Evolutionary conservation across 1,284 basidiomycete genomes (phyloP), one percentile per base, ranked within the genome.

Genomic region (Cryptococcus sp.): DNA sequence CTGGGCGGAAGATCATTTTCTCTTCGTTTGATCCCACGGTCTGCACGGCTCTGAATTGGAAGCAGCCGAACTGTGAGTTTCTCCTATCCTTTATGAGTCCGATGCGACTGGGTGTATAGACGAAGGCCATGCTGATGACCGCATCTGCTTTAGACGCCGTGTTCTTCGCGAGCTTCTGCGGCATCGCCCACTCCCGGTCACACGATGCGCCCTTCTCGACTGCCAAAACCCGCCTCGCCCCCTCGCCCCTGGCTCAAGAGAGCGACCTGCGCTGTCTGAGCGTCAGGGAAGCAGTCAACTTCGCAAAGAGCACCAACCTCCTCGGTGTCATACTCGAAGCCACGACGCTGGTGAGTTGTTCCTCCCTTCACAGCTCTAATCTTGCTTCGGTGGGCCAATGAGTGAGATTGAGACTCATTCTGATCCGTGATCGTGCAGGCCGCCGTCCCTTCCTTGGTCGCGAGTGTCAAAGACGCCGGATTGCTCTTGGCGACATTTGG

Each of bases 241-340:
- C 80, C 1, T 77, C 79, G 15, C 71, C 76, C 8, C 19, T 54
- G 8, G 76, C 80, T 13, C 70, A 78, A 58, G 81, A 82, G 67
- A 76, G 78, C 13, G 84, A 85, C 69, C 69, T 81, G 52, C 66
- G 83, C 25, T 88, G 78, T 80, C 83, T 75, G 59, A 93, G 90
- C 71, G 87, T 98, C 41, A 85, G 88, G 61, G 89, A 92, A 63
- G 93, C 93, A 17, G 93, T 98, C 56, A 91, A 95, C 68, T 97
- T 98, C 75, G 91, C 94, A 22, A 93, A 90, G 75, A 82, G 84
- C 58, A 98, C 97, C 78, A 99, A 99, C 77, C 81, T 99, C 41
- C 81, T 99, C 59, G 96, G 96, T 57, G 83, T 99, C 52, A 88
- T 96, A 74, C 84, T 96, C 51, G 90, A 97, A 76, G 88, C 90